Base-by-base conservation (phyloP, 1,139 yeast genomes). In the Taphrina sp. region DNA sequence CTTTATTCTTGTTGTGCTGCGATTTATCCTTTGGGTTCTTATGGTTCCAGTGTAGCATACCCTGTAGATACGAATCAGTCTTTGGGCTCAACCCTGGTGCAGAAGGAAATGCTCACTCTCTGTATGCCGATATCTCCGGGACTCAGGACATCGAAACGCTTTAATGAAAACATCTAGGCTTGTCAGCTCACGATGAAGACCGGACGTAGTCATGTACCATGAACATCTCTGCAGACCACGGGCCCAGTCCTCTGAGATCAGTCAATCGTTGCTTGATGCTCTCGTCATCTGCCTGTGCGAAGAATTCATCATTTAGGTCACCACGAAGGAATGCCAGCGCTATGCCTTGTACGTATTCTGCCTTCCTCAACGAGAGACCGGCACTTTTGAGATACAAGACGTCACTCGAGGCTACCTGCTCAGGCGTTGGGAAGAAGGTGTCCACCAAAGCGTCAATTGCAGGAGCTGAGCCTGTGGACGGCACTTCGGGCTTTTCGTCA, bases 191-290 rank as follows among this genome's bases (percentile, higher is more conserved):
- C 23, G 19, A 7, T 16, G n/a, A 8, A 7, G 14, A 37, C 8
- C 14, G 14, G 23, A n/a, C 7, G 8, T 2, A 4, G 20, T 23
- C 44, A 23, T 3, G 22, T 20, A 43, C 47, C 47, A 85, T 71
- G 70, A 88, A 89, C 96, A 89, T 89, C 58, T 84, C 85, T 0
- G 95, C 94, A 7, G 90, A 81, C 97, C 97, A 89, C 1, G 81
- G 78, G 0, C 96, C 96, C 31, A 89, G 78, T 0, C 96, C 96
- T 65, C 87, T 85, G 56, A 88, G 72, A 38, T 72, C 68, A 0
- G 81, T 80, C 55, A 88, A 69, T 57, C 76, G 79, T 20, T 76
- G 77, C 1, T 79, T 72, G 2, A 86, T 73, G 29, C 76, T 83
- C n/a, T 74, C 75, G 52, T 74, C 72, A 5, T 67, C 53, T 22